Percentiles rank a stretch among this genome's conserved stretches.
These are phyloP conservation scores for Rubia peregrina DNA, from an alignment of 305 asterid genomes.

Conservation along the genomic window DNA sequence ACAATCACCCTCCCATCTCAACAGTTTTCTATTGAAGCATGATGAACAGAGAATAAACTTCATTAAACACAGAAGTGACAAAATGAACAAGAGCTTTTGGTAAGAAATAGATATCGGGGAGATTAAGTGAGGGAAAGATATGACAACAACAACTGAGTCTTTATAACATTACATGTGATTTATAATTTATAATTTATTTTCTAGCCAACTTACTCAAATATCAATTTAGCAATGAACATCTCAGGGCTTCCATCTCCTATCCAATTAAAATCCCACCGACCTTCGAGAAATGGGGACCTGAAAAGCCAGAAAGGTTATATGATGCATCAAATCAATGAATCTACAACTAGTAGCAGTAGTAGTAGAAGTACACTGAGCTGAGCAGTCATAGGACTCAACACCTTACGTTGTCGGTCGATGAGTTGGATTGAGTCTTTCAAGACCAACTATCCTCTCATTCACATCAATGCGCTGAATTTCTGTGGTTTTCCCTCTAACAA, in stretches of 20 bases:
- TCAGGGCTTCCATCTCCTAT: conserved; percentile 80
- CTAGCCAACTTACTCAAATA: conserved; percentile 42
- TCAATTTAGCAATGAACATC: conserved; percentile 47
- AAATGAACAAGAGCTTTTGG: background rate
- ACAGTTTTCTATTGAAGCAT: background rate
- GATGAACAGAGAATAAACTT: background rate
- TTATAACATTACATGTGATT: background rate
- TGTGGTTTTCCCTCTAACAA: conserved; percentile 63
- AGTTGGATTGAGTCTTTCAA: conserved; percentile 48
- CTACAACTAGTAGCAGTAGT: background rate
- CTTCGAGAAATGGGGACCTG: conserved; percentile 44
- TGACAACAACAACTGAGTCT: background rate
- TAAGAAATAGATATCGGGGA: background rate
- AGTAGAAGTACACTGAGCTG: background rate
- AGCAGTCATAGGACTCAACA: conserved; percentile 24
- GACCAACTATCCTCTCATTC: conserved; percentile 78
- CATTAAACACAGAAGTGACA: background rate
- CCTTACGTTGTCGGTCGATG: conserved; percentile 89
- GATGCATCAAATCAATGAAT: background rate
- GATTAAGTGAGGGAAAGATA: background rate
- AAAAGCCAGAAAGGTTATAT: conserved; percentile 19
- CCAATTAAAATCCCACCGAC: conserved; percentile 68
- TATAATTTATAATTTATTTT: background rate
- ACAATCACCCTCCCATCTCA: background rate
- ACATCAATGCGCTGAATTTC: conserved; percentile 66